phyloP scores from a whole-genome alignment of 257 asterid species.

The Nicotiana obtusifolia region DNA sequence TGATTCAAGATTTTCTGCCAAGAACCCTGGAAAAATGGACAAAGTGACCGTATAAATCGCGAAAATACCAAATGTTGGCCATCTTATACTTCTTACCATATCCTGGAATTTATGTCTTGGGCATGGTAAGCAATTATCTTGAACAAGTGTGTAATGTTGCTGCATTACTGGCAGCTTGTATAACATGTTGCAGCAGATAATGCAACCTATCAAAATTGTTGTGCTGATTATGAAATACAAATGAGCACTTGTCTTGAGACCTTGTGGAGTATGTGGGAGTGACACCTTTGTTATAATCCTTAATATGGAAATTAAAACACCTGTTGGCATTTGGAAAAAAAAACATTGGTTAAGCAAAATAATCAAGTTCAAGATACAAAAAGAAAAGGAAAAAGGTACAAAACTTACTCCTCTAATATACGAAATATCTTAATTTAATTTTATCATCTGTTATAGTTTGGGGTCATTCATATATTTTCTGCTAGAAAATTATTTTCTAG shows the following conservation, averaged over 20 bases:
- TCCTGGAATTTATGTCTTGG: conserved; percentile 25
- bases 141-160: conserved; percentile 24
- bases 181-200: conserved; percentile 53
- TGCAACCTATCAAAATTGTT: conserved; percentile 35
- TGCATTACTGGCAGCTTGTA: conserved; percentile 48
- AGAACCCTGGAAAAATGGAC: conserved; percentile 71
- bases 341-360: neutral
- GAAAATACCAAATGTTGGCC: conserved; percentile 61
- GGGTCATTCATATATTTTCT: no score
- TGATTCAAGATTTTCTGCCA: conserved; percentile 59
- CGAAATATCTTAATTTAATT: no score
- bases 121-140: conserved; percentile 8
- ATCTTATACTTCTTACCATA: conserved; percentile 30
- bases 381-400: neutral
- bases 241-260: conserved; percentile 61
- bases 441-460: no score
- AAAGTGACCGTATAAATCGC: conserved; percentile 58
- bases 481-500: no score
- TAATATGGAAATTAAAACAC: conserved; percentile 48
- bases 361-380: neutral
- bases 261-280: conserved; percentile 60
- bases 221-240: conserved; percentile 55
- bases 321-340: conserved; percentile 23
- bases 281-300: conserved; percentile 71
- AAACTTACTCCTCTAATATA: no score